Evolutionary conservation across 306 rosid species (phyloP).

Genomic region (Luffa acutangula): DNA sequence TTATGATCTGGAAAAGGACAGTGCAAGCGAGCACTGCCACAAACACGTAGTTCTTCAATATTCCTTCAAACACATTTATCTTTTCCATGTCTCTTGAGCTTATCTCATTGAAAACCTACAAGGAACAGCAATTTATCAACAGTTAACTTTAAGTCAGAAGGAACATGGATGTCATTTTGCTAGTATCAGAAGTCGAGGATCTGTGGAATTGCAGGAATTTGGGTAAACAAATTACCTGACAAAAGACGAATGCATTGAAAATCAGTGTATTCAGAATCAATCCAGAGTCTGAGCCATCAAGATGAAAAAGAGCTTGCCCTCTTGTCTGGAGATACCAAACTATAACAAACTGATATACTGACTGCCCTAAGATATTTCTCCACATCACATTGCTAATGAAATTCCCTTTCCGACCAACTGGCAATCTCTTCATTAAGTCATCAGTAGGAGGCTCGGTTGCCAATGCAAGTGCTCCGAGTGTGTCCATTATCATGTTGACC

Average conservation of each 20-base stretch:
- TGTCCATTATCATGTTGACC: conserved; percentile 99
- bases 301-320: conserved; percentile 62
- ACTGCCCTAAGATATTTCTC: conserved; percentile 94
- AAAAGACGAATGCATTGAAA: conserved; percentile 92
- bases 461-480: conserved; percentile 95
- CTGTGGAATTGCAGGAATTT: neutral
- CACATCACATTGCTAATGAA: conserved; percentile 94
- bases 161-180: neutral
- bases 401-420: conserved; percentile 97
- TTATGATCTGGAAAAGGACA: conserved; percentile 67
- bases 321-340: conserved; percentile 88
- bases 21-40: conserved; percentile 66
- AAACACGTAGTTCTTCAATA: conserved; percentile 70
- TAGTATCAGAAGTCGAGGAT: neutral
- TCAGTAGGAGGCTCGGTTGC: conserved; percentile 93
- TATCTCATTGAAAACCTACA: conserved; percentile 88
- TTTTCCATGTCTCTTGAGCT: conserved; percentile 98
- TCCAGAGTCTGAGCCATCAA: conserved; percentile 61
- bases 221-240: conserved; percentile 57
- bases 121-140: neutral
- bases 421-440: conserved; percentile 77
- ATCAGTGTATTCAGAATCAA: conserved; percentile 74
- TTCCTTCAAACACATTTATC: conserved; percentile 75
- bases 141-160: neutral
- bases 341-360: conserved; percentile 66